Conservation (phyloP, 768 basidiomycete genomes). For the Suillus lakei region DNA sequence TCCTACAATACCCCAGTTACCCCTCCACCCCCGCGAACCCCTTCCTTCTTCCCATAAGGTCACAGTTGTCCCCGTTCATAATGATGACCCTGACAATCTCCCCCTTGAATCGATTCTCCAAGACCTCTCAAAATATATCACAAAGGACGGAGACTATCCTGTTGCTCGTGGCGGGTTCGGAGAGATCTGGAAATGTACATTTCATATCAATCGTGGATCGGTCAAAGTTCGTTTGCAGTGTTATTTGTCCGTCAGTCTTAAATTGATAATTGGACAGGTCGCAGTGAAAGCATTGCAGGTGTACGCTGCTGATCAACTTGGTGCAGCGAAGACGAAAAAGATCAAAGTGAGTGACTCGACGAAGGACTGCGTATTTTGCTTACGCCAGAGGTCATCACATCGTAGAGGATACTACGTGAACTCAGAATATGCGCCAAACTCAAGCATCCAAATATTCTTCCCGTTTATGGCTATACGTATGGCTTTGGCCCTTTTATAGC, state of each 20-base stretch:
- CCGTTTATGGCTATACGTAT: constrained; percentile 31
- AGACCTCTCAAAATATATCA: constrained; percentile 4
- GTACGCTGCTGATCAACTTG: constrained; percentile 17
- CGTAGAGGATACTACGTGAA: constrained; percentile 19
- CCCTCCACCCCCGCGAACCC: neutral
- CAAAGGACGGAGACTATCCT: neutral
- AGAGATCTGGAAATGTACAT: constrained; percentile 11
- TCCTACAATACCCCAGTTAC: neutral
- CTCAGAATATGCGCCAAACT: constrained; percentile 31
- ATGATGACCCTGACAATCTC: neutral
- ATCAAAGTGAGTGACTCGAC: neutral
- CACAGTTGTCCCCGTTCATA: neutral
- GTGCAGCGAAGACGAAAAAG: neutral
- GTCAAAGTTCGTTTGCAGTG: neutral
- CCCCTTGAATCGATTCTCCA: neutral
- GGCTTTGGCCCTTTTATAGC: constrained; percentile 37
- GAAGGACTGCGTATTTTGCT: neutral
- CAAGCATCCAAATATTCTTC: constrained; percentile 33
- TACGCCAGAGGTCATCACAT: constrained; percentile 14
- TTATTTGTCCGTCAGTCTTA: neutral
- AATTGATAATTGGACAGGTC: constrained; percentile 13
- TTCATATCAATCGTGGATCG: neutral
- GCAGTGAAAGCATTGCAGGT: constrained; percentile 30
- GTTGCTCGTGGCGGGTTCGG: constrained; percentile 8
- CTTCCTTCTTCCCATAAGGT: neutral